Conservation (phyloP, 2,329 filamentous ascomycete genomes). For the Karstenula rhodostoma region DNA sequence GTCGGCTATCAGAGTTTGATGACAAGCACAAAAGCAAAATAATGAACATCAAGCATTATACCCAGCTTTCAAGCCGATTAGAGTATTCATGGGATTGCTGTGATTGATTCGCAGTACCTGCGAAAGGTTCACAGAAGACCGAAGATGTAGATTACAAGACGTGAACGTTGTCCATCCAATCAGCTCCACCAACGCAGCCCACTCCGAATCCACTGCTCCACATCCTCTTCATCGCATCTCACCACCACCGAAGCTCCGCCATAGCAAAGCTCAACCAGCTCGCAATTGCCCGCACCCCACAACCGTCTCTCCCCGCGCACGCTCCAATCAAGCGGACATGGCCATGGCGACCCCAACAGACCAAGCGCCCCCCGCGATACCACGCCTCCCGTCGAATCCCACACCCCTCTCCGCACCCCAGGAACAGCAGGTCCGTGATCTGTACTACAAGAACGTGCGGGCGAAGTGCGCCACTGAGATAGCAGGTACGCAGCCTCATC, state of each 20-base stretch:
- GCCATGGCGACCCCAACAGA: slow-evolving; percentile 22
- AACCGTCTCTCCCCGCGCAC: slow-evolving; percentile 5
- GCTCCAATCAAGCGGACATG: slow-evolving; percentile 21
- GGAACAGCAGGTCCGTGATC: slow-evolving; percentile 72
- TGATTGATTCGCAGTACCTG: too few relatives aligned
- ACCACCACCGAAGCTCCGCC: slow-evolving; percentile 42
- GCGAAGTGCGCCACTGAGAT: slow-evolving; percentile 76
- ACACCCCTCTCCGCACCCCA: slow-evolving; percentile 80
- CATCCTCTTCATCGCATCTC: slow-evolving; percentile 21
- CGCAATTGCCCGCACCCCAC: slow-evolving; percentile 1
- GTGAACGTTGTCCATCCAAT: background rate
- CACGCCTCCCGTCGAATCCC: slow-evolving; percentile 40
- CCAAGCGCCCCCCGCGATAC: slow-evolving; percentile 22
- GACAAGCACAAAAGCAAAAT: too few relatives aligned
- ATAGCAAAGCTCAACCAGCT: slow-evolving; percentile 16
- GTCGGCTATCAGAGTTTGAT: too few relatives aligned
- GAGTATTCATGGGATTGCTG: too few relatives aligned
- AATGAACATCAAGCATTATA: too few relatives aligned
- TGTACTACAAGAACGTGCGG: slow-evolving; percentile 82
- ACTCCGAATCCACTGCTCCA: slow-evolving; percentile 74
- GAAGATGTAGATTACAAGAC: too few relatives aligned
- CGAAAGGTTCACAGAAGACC: too few relatives aligned
- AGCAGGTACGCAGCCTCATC: slow-evolving; percentile 47
- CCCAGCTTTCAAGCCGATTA: too few relatives aligned
- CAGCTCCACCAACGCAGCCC: slow-evolving; percentile 54